These are phyloP conservation scores for Fusarium zealandicum DNA, from an alignment of 2,329 filamentous ascomycete genomes.

Conservation along the genomic window DNA sequence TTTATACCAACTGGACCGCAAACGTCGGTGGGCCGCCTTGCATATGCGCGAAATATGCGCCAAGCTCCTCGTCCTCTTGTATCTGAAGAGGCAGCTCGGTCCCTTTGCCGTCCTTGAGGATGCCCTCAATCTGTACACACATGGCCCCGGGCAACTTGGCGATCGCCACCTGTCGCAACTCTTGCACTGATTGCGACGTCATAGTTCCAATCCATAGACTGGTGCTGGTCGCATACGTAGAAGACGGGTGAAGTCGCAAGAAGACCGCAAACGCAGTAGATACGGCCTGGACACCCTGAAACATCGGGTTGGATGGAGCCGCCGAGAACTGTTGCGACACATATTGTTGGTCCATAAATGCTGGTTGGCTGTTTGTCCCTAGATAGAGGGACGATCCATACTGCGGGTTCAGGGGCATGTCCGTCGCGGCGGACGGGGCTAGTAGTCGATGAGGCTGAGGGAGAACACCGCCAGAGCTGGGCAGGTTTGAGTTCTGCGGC, in stretches of 20 bases:
- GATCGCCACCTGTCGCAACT: slow-evolving; percentile 68
- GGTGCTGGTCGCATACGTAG: slow-evolving; percentile 57
- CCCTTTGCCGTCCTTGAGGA: slow-evolving; percentile 66
- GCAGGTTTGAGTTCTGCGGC: slow-evolving; percentile 28
- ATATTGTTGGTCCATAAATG: slow-evolving; percentile 47
- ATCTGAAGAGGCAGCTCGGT: slow-evolving; percentile 70
- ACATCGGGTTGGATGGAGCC: slow-evolving; percentile 35
- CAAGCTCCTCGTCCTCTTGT: slow-evolving; percentile 74
- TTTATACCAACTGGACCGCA: slow-evolving; percentile 50
- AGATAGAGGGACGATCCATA: slow-evolving; percentile 51
- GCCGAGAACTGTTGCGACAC: slow-evolving; percentile 42
- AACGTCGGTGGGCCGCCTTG: slow-evolving; percentile 55
- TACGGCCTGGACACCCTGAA: slow-evolving; percentile 33
- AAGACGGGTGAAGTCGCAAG: slow-evolving; percentile 73
- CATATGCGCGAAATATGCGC: slow-evolving; percentile 73
- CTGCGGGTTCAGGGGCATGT: slow-evolving; percentile 45
- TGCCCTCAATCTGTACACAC: slow-evolving; percentile 69
- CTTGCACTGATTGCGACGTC: slow-evolving; percentile 62
- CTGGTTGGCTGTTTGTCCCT: slow-evolving; percentile 47
- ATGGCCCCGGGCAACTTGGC: slow-evolving; percentile 66
- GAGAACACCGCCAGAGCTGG: slow-evolving; percentile 25
- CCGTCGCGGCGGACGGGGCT: slow-evolving; percentile 32
- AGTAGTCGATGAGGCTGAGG: slow-evolving; percentile 38
- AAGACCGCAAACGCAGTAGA: slow-evolving; percentile 63
- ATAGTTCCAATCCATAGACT: slow-evolving; percentile 74